Base-by-base conservation (phyloP, 2,329 filamentous ascomycete species). In the Calonectria ilicicola region DNA sequence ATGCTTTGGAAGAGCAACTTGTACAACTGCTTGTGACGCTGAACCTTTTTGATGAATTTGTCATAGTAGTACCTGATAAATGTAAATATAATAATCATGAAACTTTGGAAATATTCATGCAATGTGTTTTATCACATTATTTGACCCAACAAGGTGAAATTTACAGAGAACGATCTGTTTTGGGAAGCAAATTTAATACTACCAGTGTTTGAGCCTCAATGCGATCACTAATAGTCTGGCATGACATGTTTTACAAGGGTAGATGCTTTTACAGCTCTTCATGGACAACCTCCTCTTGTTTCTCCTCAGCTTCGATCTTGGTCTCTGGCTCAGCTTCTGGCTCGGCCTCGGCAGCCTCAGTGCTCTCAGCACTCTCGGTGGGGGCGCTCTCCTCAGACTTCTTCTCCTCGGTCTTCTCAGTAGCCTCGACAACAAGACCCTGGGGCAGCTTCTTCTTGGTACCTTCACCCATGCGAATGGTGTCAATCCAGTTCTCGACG, bases 401-500 rank as follows among this genome's bases (percentile, higher is more conserved):
- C 78, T 83, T 74, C 19, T 42, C 49, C 51, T 80, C 77, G 0
- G 78, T 76, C 60, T 72, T 72, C 15, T 70, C 69, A 3, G 15
- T 82, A 14, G 82, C 79, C 66, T 84, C 82, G 19, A 86, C 85
- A 38, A 93, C 81, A 51, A 94, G 79, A 2, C 88, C 89, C 71
- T 90, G 89, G 0, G 94, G 94, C 49, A 97, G 83, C 85, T 92
- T 94, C 79, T 92, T 89, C 88, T 96, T 98, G 72, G 89, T 86
- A 2, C 95, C 94, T 81, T 98, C 96, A 65, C 96, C 95, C 88
- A 99, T 89, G 44, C 95, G 92, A 74, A 98, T 95, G n/a, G 91
- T 89, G 80, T 99, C 97, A 72, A 99, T 91, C 95, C 96, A 99
- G 74, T 87, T 86, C 85, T 98, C 95, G 35, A 99, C 86, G 29